A percentile compares a stretch with the other conserved stretches of the same genome.
phyloP scores from a whole-genome alignment of 1,284 basidiomycete genomes.

The Heimioporus punctisporus region DNA sequence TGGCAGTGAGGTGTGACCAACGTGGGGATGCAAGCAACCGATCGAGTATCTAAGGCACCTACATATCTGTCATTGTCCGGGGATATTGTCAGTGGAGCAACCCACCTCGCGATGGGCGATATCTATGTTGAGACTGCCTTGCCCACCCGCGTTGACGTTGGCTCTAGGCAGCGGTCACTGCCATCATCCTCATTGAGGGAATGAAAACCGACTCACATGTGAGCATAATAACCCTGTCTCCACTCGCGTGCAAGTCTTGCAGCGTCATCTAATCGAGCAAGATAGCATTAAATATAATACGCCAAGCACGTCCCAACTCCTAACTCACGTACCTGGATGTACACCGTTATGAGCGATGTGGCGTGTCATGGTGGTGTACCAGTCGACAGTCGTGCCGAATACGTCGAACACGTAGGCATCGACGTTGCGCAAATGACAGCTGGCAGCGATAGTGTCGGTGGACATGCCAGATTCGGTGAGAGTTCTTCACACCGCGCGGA shows the following conservation, averaged over 20 bases:
- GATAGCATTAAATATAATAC: too few relatives aligned
- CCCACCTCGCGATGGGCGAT: constrained; percentile 55
- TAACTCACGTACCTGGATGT: constrained; percentile 18
- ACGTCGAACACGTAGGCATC: constrained; percentile 65
- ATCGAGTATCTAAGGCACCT: constrained; percentile 51
- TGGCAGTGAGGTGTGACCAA: constrained; percentile 47
- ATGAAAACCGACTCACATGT: constrained; percentile 40
- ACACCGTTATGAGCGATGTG: constrained; percentile 38
- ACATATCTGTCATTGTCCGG: not conserved
- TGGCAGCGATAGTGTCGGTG: too few relatives aligned
- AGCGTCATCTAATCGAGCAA: constrained; percentile 49
- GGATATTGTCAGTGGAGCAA: not conserved
- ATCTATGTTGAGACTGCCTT: constrained; percentile 56
- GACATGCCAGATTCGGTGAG: too few relatives aligned
- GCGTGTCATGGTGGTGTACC: constrained; percentile 49
- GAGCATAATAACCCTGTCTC: constrained; percentile 50
- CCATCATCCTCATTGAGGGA: too few relatives aligned
- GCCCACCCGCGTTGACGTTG: constrained; percentile 42
- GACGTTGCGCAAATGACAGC: too few relatives aligned
- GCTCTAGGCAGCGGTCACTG: constrained; percentile 1
- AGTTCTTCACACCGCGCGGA: too few relatives aligned
- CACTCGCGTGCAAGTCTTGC: constrained; percentile 55
- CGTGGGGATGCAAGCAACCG: constrained; percentile 46
- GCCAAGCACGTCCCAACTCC: too few relatives aligned
- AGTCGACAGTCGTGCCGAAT: constrained; percentile 67